Percentiles rank a stretch among this genome's conserved stretches.
phyloP scores from a whole-genome alignment of 192 early-diverging fungal species.

The Paraglomus occultum region DNA sequence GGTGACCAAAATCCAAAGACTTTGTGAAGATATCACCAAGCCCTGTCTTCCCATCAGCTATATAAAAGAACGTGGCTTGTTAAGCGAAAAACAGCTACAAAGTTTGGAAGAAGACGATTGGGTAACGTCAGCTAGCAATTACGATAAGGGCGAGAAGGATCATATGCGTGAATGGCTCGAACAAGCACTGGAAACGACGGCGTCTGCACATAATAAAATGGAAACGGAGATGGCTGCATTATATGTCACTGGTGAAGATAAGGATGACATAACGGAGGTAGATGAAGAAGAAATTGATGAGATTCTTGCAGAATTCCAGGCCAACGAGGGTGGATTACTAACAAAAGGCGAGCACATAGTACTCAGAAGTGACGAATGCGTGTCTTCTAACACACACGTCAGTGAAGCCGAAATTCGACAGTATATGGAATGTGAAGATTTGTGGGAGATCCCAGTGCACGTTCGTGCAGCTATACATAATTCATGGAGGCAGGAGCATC shows the following conservation, averaged over 20 bases:
- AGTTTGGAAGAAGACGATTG: conserved; percentile 42
- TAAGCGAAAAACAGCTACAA: conserved; percentile 38
- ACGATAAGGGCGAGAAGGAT: background rate
- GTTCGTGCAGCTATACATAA: conserved; percentile 39
- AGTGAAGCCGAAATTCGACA: conserved; percentile 24
- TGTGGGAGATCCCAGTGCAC: conserved; percentile 34
- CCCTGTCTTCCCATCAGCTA: conserved; percentile 44
- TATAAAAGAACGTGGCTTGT: conserved; percentile 31
- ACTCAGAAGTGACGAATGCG: conserved; percentile 36
- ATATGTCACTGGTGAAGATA: conserved; percentile 28
- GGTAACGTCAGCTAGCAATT: conserved; percentile 25
- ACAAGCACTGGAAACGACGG: background rate
- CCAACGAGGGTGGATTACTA: conserved; percentile 30
- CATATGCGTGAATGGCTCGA: conserved; percentile 22
- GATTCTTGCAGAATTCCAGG: conserved; percentile 42
- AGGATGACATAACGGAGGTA: conserved; percentile 43
- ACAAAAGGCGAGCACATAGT: conserved; percentile 19
- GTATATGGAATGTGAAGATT: conserved; percentile 24
- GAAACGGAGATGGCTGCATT: conserved; percentile 30
- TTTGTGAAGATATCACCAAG: conserved; percentile 42
- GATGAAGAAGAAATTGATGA: conserved; percentile 51
- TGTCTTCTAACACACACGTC: conserved; percentile 22
- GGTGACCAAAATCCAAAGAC: conserved; percentile 29
- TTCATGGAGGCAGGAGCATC: conserved; percentile 32
- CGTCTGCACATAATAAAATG: conserved; percentile 20